phyloP scores from a whole-genome alignment of 2,329 filamentous ascomycete genomes.

The Fusarium mexicanum region DNA sequence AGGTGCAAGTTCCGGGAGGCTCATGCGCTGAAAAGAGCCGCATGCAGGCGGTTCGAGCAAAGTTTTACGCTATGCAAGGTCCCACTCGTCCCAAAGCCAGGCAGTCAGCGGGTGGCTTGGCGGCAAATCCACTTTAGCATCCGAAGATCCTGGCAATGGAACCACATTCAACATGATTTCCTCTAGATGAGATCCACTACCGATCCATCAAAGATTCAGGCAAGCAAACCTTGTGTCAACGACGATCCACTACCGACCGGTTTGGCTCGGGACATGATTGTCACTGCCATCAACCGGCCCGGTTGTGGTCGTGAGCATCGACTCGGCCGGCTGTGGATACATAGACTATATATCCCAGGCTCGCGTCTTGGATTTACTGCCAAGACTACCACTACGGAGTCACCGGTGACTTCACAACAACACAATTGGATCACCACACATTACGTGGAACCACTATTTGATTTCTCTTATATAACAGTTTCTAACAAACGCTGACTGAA shows the following conservation, averaged over 20 bases:
- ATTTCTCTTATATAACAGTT: constrained; percentile 45
- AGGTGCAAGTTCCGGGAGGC: not conserved
- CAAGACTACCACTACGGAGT: constrained; percentile 32
- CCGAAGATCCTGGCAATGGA: constrained; percentile 9
- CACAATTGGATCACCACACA: constrained; percentile 16
- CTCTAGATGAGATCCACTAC: constrained; percentile 40
- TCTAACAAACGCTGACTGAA: constrained; percentile 21
- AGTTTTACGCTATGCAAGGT: constrained; percentile 30
- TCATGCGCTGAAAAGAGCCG: constrained; percentile 27
- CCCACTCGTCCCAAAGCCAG: constrained; percentile 9
- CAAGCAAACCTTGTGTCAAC: constrained; percentile 45
- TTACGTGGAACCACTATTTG: constrained; percentile 38
- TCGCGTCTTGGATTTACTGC: constrained; percentile 23
- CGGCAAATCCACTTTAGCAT: constrained; percentile 17
- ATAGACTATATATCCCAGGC: not conserved
- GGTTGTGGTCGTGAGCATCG: not conserved
- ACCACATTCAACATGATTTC: constrained; percentile 32
- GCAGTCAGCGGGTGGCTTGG: constrained; percentile 31
- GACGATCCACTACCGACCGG: constrained; percentile 38
- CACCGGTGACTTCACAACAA: constrained; percentile 23
- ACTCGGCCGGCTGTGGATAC: constrained; percentile 36
- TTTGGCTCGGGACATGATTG: constrained; percentile 15
- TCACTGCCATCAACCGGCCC: constrained; percentile 9
- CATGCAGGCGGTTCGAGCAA: constrained; percentile 34
- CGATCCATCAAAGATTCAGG: constrained; percentile 37